phyloP scores from a whole-genome alignment of 2,329 filamentous ascomycete species.

The Diaporthe eres region DNA sequence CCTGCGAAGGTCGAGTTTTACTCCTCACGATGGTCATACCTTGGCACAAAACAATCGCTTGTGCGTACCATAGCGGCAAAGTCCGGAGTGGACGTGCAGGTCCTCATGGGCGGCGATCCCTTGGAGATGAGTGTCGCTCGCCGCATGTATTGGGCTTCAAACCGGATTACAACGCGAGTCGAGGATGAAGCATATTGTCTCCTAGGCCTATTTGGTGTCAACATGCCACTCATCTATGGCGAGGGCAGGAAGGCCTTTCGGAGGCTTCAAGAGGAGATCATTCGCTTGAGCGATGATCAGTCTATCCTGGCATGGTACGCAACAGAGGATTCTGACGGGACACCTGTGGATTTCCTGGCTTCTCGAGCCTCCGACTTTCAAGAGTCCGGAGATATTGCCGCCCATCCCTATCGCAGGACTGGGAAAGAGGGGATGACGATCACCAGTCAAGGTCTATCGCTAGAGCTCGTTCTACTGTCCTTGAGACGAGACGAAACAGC shows the following conservation, averaged over 20 bases:
- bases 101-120: constrained; percentile 39
- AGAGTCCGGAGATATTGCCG: constrained; percentile 4
- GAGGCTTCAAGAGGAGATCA: constrained; percentile 13
- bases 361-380: not conserved
- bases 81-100: not conserved
- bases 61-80: not conserved
- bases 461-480: not conserved
- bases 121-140: not conserved
- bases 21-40: constrained; percentile 36
- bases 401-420: not conserved
- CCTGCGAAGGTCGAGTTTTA: constrained; percentile 41
- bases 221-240: constrained; percentile 3
- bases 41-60: constrained; percentile 20
- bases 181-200: constrained; percentile 27
- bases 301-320: not conserved
- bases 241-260: constrained; percentile 9
- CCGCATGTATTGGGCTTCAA: not conserved
- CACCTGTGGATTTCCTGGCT: not conserved
- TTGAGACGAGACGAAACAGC: not conserved
- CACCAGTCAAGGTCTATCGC: not conserved
- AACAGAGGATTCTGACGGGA: not conserved
- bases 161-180: not conserved
- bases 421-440: not conserved
- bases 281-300: not conserved
- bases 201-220: not conserved